Conservation (phyloP, 2,329 filamentous ascomycete genomes). For the Exophiala sp. region DNA sequence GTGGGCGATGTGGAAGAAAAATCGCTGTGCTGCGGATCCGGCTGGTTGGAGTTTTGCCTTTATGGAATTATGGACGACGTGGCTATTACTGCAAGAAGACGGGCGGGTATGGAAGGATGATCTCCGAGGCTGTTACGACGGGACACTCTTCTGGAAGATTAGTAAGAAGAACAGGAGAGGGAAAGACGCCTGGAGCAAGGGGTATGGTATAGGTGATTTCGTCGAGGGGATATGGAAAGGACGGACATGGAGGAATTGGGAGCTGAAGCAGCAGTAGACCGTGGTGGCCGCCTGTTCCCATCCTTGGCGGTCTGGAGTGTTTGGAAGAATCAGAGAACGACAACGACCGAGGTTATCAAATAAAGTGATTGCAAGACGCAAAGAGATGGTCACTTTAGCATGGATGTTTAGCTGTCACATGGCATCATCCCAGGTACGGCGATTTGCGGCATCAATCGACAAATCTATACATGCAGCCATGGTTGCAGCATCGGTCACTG, state of each 20-base stretch:
- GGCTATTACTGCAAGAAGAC: constrained; percentile 30
- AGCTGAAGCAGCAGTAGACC: constrained; percentile 7
- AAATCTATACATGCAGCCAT: too few species aligned
- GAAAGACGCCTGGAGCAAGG: constrained; percentile 12
- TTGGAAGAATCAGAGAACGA: too few species aligned
- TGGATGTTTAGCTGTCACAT: too few species aligned
- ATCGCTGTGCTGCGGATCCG: constrained; percentile 40
- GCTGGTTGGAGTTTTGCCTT: constrained; percentile 39
- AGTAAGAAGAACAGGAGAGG: constrained; percentile 5
- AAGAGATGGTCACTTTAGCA: too few species aligned
- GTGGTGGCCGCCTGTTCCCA: too few species aligned
- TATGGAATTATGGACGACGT: constrained; percentile 30
- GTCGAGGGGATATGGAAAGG: constrained; percentile 12
- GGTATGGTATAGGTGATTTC: constrained; percentile 22
- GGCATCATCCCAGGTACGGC: too few species aligned
- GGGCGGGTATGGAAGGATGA: constrained; percentile 33
- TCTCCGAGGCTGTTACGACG: constrained; percentile 30
- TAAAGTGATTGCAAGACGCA: too few species aligned
- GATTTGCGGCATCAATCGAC: too few species aligned
- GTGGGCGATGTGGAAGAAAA: constrained; percentile 36
- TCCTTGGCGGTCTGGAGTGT: too few species aligned
- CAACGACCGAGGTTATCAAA: too few species aligned
- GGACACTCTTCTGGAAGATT: constrained; percentile 26
- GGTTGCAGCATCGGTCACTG: too few species aligned
- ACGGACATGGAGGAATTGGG: constrained; percentile 24